Base-by-base conservation (phyloP, 257 asterid species). In the Scutellaria galericulata region DNA sequence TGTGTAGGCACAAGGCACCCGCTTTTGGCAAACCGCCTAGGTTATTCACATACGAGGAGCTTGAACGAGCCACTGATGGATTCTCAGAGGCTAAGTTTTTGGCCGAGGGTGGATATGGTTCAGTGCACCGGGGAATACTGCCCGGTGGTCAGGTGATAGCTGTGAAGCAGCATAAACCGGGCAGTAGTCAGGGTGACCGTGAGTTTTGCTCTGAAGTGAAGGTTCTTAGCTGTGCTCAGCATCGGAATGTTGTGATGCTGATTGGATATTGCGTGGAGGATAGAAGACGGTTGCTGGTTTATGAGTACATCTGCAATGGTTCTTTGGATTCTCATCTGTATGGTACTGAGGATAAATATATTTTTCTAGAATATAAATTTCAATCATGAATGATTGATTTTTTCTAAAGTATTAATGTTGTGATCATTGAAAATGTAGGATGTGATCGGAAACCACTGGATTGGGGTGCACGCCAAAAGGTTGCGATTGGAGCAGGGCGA, bases 31-130 rank as follows among this genome's bases (percentile, higher is more conserved):
- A 84, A 24, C 96, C 96, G 52, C 96, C 96, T 3, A 81, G 80
- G 79, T 52, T 83, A 80, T 93, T 93, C 75, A 78, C 89, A n/a
- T 91, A 82, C 50, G 69, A 79, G 14, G 97, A 93, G 89, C 94
- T 93, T 1, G 88, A 83, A 71, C 81, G 58, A 7, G 98, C 96
- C 70, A 89, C 98, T 0, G 42, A 66, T 45, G 90, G 92, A 47
- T 93, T 93, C 68, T 89, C 90, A 39, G 65, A 77, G 79, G 87
- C 79, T 42, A 91, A 90, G 74, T 93, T 91, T 55, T 81, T 93
- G 77, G 98, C 98, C 5, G 97, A 91, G 77, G 97, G 98, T 12
- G 97, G 97, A 55, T 89, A 90, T 65, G 98, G 97, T 72, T 91
- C 90, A 52, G 98, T 93, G 13, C 88, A 93, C 66, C 93, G 92